Base-by-base conservation (phyloP, 371 early-diverging fungal genomes). In the Mucor irregularis region DNA sequence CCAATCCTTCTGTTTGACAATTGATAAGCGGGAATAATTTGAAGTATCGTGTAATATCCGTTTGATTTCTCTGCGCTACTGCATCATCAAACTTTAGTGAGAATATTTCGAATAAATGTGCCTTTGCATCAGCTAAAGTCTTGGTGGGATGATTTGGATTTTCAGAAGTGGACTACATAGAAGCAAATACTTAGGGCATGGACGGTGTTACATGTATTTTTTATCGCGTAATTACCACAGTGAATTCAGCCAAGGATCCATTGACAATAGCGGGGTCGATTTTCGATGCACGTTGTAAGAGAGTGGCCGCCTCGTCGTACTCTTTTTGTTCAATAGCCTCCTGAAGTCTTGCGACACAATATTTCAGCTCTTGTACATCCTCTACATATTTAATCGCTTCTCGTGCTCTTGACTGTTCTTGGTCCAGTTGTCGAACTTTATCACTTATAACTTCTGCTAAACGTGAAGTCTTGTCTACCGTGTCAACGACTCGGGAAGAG, bases 21-120 rank as follows among this genome's bases (percentile, higher is more conserved):
- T 93, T 88, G 10, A 96, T 80, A 21, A 89, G 67, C 11, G 97
- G 95, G 62, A 95, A 97, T 29, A 95, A 69, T 51, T 92, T 89
- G 68, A 96, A 92, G 61, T 86, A 93, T 9, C 91, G 80, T 14
- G 91, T 82, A 45, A 97, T 90, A 34, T 82, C 85, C 4, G 83
- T 77, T 51, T 91, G 88, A 42, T 92, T 82, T 44, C 76, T 71
- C 28, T 69, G 70, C 40, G 80, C 79, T 0, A 88, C 90, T 0
- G 97, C 94, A 8, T 71, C 67, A 29, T 94, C 94, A 64, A 96
- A 96, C 57, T 84, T 82, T 11, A 68, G 76, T 5, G 87, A 79
- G 22, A 95, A 86, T 14, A 89, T 86, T 5, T 78, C 74, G 48
- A 85, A 80, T 2, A 96, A 69, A 17, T 65, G 77, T 19, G 72